Percentiles rank a stretch among this genome's conserved stretches.
Evolutionary conservation across 148 eudicot genomes (phyloP).

Genomic region (Heliamphora exappendiculata): DNA sequence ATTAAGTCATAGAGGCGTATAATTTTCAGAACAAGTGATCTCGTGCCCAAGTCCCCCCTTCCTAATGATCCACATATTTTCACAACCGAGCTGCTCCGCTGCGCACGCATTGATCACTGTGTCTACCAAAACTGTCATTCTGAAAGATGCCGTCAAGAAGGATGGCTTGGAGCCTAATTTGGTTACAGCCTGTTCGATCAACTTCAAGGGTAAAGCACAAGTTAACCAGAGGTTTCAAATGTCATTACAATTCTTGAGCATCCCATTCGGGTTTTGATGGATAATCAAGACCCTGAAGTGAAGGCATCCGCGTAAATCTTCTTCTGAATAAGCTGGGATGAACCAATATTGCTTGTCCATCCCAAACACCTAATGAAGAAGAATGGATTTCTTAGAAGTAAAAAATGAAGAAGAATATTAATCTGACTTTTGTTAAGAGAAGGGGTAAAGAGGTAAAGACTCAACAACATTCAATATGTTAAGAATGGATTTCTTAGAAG

Average conservation of each 20-base stretch:
- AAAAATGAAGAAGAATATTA: background rate
- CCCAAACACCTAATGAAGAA: slow-evolving; percentile 65
- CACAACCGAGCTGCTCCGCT: background rate
- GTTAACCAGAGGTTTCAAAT: background rate
- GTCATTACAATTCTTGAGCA: slow-evolving; percentile 41
- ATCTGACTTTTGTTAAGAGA: background rate
- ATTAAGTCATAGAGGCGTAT: too few relatives aligned
- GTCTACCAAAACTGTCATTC: background rate
- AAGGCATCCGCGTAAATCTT: slow-evolving; percentile 85
- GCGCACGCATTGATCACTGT: background rate
- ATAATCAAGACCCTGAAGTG: slow-evolving; percentile 85
- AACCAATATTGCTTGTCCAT: slow-evolving; percentile 70
- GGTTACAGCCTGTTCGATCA: background rate
- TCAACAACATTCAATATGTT: background rate
- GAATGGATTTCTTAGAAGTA: background rate
- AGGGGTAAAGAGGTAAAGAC: too few relatives aligned
- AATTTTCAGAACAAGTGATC: too few relatives aligned
- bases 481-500: background rate
- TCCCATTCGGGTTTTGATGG: slow-evolving; percentile 84
- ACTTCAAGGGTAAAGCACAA: background rate
- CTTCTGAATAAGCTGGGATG: slow-evolving; percentile 78
- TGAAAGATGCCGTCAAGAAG: background rate
- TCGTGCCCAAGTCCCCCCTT: background rate
- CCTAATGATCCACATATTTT: background rate
- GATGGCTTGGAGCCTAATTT: slow-evolving; percentile 1